Base-by-base conservation (phyloP, 2,329 filamentous ascomycete genomes). In the Monosporascus sp. region DNA sequence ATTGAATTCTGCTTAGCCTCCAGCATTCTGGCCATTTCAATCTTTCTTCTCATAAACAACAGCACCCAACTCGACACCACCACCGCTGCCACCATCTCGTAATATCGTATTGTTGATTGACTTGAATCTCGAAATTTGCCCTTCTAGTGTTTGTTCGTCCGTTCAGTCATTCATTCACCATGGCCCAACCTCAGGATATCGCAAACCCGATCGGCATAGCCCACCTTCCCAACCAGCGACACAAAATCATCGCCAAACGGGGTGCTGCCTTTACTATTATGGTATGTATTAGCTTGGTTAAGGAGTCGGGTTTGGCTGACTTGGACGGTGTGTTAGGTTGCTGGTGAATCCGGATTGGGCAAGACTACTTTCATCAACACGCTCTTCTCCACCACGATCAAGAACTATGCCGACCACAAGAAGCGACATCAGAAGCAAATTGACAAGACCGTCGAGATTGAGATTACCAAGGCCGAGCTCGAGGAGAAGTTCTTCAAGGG, bases 401-500 rank as follows among this genome's bases (percentile, higher is more conserved):
- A 99, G 84, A 99, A 97, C 84, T 99, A 99, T 75, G 94, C 94
- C 83, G 94, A 99, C 76, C 93, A 99, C 84, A 96, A 96, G 83
- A 89, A 91, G 76, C 90, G 94, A 70, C 94, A 99, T 76, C 90
- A 94, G 78, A 99, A 99, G 85, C 94, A 99, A 81, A 85, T 97
- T 64, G 94, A 99, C 80, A 97, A 97, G 84, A 99, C 94, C 11
- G 94, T 99, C 61, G 95, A 99, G 80, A 99, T 99, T 65, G 94
- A 99, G 76, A 99, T 99, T 72, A 99, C 94, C 74, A 99, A 99
- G 84, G 94, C 94, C 55, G 94, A 99, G 80, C 80, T 99, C 60
- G 94, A 99, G 79, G 94, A 99, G 87, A 99, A 99, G 81, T 99
- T 99, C 83, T 99, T 99, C 88, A 99, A 99, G 84, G 93, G 93